Evolutionary conservation across 495 filamentous ascomycete species (phyloP), one percentile per base, ranked within the genome.

Genomic region (Astrothelium macrocarpum): DNA sequence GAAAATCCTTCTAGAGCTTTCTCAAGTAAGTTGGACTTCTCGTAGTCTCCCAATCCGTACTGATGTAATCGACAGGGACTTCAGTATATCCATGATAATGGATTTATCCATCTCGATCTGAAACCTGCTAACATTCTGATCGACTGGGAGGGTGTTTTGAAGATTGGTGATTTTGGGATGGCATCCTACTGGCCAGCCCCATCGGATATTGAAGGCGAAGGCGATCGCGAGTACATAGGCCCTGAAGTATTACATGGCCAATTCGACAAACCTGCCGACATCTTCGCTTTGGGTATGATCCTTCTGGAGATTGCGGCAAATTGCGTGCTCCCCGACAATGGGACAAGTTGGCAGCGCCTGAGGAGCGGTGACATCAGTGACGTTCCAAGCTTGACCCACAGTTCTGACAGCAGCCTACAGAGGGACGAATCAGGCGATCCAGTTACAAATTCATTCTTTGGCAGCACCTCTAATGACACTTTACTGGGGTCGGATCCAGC

Each of bases 161-260:
- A 97, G 75, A 95, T 98, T 69, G 93, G 85, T 53, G 94, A 98
- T 76, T 98, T 98, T 73, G 94, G 94, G 45, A 85, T 97, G 82
- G 91, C 94, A 46, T 83, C 85, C n/a, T 67, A 76, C 18, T 90
- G 87, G 85, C 91, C 93, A 1, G 88, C 86, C 7, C 80, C 85
- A 59, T 76, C 82, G 28, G 84, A 84, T 28, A 85, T 95, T 42
- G 94, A 98, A 62, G 85, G 88, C 32, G 94, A 98, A 76, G 94
- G 94, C 20, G 94, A 98, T 70, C 89, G 94, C 53, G 90, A 94
- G 71, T 98, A 98, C 71, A 91, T 98, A 69, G 91, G 88, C 7
- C 91, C 92, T 0, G 94, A 98, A 71, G 88, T 96, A 56, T 81
- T 98, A 14, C 81, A 79, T 70, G 91, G 89, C 39, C 82, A 85